phyloP scores from a whole-genome alignment of 169 alveolate genomes.

The Miamiensis avidus region DNA sequence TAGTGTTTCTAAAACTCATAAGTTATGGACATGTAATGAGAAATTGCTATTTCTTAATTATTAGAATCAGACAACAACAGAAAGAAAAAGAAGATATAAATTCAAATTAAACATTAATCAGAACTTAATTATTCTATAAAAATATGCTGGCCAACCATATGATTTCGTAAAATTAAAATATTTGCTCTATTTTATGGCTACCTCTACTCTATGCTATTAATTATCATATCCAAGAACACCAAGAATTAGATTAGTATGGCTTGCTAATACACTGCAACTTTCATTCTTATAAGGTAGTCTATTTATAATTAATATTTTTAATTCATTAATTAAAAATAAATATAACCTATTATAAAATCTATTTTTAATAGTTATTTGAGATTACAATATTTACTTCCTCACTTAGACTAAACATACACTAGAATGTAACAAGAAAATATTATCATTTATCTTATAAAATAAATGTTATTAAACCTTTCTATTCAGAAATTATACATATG shows the following conservation, averaged over 20 bases:
- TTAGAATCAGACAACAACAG: constrained; percentile 21
- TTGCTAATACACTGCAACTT: constrained; percentile 15
- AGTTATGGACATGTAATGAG: no score
- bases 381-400: constrained; percentile 31
- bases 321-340: no score
- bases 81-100: constrained; percentile 17
- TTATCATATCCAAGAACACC: constrained; percentile 27
- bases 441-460: constrained; percentile 1
- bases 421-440: constrained; percentile 9
- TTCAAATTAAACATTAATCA: no score
- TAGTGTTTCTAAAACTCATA: no score
- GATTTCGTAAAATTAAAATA: constrained; percentile 23
- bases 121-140: constrained; percentile 23
- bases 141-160: constrained; percentile 6
- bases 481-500: constrained; percentile 41
- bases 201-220: constrained; percentile 44
- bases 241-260: no score
- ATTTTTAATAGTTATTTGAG: no score
- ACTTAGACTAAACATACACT: constrained; percentile 24
- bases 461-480: constrained; percentile 36
- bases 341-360: no score
- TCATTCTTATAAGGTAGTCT: constrained; percentile 10
- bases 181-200: constrained; percentile 34
- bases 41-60: constrained; percentile 18
- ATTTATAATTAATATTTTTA: no score